Conservation (phyloP, 345 rosid species). For the Murraya koenigii region DNA sequence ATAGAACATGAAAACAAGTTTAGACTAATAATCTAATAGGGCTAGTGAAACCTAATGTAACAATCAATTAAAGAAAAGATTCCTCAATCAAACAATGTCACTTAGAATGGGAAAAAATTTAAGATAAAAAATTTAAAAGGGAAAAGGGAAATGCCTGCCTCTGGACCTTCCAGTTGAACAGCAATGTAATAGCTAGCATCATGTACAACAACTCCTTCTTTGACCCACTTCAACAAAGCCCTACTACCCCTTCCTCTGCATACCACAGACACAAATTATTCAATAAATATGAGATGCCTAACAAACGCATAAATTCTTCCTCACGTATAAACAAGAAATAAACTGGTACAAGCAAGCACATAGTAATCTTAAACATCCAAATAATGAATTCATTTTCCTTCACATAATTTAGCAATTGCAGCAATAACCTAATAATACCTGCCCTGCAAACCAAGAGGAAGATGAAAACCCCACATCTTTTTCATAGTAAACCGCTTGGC, state of each 20-base stretch:
- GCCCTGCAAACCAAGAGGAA: constrained; percentile 89
- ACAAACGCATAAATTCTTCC: not conserved
- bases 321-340: not conserved
- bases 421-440: constrained; percentile 36
- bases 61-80: not conserved
- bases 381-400: too few relatives aligned
- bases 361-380: too few relatives aligned
- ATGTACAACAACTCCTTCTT: constrained; percentile 64
- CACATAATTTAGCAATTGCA: not conserved
- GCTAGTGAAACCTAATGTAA: not conserved
- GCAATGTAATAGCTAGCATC: constrained; percentile 69
- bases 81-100: not conserved
- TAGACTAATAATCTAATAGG: not conserved
- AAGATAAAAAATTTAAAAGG: not conserved
- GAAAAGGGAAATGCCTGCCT: constrained; percentile 49
- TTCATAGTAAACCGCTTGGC: constrained; percentile 83
- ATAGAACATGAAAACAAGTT: not conserved
- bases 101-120: not conserved
- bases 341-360: not conserved
- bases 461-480: constrained; percentile 81
- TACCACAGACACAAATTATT: constrained; percentile 16
- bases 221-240: constrained; percentile 71
- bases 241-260: constrained; percentile 88
- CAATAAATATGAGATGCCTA: not conserved
- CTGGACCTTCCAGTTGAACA: constrained; percentile 71